Base-by-base conservation (phyloP, 108 stramenopile species). In the Fragilariopsis cylindrus region DNA sequence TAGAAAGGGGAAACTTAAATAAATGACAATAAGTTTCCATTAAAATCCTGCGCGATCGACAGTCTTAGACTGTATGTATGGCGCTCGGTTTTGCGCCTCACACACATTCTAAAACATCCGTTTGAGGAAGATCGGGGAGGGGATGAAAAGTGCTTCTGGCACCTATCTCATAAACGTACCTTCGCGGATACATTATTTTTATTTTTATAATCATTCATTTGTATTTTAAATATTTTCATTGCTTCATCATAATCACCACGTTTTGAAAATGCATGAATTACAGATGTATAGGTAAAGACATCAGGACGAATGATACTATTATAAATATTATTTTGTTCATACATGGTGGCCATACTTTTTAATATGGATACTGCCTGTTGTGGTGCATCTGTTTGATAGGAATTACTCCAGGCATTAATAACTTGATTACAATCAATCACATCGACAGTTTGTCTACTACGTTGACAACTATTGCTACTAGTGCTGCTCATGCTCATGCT, bases 221-320 rank as follows among this genome's bases (percentile, higher is more conserved):
- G 58, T 40, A 60, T 21, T 0, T 30, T 7, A 0, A 60, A 60
- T 11, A 60, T 40, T n/a, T 6, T 9, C 5, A 11, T 41, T 30
- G 58, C 58, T 9, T 40, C 58, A 4, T 60, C 11, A 30, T 41
- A 60, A 30, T 60, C 58, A 41, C 57, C 67, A n/a, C 78, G 77
- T 70, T 85, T 87, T 56, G 86, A 85, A 74, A 81, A 91, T n/a
- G 84, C 83, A 71, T 88, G 80, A 57, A 91, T 84, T 11, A 89
- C 88, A 7, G 86, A 76, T 45, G 84, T 88, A 76, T 88, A 91
- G 13, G 83, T 85, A 15, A 87, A 81, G 11, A 84, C 72, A 72
- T 88, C 87, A 47, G 88, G 88, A 53, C 82, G 21, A 1, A 21
- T 21, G 21, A 21, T 30, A 30, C 2, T 30, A 30, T 30, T 30